Percentiles rank a stretch among this genome's conserved stretches.
Conservation (phyloP, 352 stramenopile species). For the Pythium aquatile region DNA sequence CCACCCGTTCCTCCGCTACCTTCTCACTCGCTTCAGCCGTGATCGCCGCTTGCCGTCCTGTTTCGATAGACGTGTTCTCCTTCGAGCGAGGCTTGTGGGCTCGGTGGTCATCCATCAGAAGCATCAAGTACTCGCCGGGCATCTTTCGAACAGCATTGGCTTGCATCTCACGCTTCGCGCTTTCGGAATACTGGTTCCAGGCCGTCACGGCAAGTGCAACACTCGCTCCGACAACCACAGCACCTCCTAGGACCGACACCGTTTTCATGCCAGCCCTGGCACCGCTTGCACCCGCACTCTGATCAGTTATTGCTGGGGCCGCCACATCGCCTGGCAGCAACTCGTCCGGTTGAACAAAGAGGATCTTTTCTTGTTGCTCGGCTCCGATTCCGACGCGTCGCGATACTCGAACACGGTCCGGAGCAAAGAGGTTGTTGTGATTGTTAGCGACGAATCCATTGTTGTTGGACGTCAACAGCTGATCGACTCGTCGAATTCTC, state of each 20-base stretch:
- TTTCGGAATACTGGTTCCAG: conserved; percentile 82
- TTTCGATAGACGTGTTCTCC: neutral
- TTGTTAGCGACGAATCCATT: conserved; percentile 66
- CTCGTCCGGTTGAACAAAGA: conserved; percentile 82
- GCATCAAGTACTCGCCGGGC: conserved; percentile 63
- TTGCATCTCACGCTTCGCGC: conserved; percentile 55
- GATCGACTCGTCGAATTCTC: conserved; percentile 37
- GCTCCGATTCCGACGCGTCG: conserved; percentile 57
- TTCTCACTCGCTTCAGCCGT: neutral
- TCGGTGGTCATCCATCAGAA: conserved; percentile 69
- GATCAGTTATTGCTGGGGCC: conserved; percentile 19
- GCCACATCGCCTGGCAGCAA: conserved; percentile 47
- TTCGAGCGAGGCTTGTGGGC: neutral
- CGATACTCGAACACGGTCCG: conserved; percentile 64
- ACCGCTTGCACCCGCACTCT: conserved; percentile 3
- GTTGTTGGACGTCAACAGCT: conserved; percentile 23
- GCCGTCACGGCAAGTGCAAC: conserved; percentile 76
- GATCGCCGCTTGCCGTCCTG: neutral
- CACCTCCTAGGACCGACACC: conserved; percentile 68
- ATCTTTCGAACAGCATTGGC: conserved; percentile 72
- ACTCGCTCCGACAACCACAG: conserved; percentile 73
- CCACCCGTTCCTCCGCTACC: neutral
- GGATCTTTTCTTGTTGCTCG: conserved; percentile 59
- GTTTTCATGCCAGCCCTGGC: conserved; percentile 38
- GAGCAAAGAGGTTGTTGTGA: conserved; percentile 81